Conservation (phyloP, 148 eudicot genomes). For the Spergularia marina region DNA sequence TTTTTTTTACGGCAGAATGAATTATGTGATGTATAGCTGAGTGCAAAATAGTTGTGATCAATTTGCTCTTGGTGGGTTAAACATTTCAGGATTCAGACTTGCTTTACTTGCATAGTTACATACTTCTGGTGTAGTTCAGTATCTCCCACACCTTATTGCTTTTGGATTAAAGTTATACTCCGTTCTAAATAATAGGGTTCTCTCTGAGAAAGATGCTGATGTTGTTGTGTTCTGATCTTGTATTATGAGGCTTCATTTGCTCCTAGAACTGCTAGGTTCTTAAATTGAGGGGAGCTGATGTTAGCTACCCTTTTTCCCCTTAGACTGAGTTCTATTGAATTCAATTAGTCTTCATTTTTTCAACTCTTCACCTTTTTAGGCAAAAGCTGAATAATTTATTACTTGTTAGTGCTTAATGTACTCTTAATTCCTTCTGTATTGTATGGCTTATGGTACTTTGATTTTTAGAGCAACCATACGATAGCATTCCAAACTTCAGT, state of each 20-base stretch:
- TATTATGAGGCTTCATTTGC: neutral
- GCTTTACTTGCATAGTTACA: neutral
- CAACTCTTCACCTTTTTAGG: neutral
- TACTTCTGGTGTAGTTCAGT: neutral
- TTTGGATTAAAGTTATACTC: neutral
- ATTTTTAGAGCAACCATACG: conserved; percentile 92
- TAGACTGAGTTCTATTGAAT: neutral
- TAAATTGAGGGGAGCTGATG: neutral
- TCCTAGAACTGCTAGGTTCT: neutral
- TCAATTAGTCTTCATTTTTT: neutral
- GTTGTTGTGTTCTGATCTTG: neutral
- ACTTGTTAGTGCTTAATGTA: conserved; percentile 11
- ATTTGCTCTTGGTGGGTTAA: neutral
- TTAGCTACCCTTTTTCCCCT: neutral
- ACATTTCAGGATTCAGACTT: neutral
- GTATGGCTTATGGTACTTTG: conserved; percentile 11
- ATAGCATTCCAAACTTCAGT: conserved; percentile 94
- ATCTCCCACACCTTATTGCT: neutral
- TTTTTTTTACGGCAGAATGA: conserved; percentile 11
- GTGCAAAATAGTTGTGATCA: neutral
- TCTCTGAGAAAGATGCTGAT: neutral
- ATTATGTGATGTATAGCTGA: neutral
- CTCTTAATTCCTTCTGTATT: conserved; percentile 1
- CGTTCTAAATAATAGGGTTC: neutral
- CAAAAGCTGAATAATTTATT: neutral